phyloP scores from a whole-genome alignment of 257 asterid species.

The Rehmannia glutinosa region DNA sequence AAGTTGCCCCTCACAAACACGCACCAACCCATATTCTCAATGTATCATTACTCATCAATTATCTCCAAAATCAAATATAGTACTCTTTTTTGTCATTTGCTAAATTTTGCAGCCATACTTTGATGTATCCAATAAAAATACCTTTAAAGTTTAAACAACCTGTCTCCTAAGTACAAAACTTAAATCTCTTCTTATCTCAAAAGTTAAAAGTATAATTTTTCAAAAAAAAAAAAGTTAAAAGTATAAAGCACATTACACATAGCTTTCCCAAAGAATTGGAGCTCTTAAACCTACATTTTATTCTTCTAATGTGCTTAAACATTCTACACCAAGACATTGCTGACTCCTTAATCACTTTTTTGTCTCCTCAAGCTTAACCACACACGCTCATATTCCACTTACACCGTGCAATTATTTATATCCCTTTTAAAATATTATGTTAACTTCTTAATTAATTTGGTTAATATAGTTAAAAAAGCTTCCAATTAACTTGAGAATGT shows the following conservation, averaged over 20 bases:
- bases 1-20: no score
- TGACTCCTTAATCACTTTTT: constrained; percentile 21
- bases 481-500: background rate
- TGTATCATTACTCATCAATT: background rate
- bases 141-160: background rate
- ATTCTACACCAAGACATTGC: constrained; percentile 12
- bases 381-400: constrained; percentile 14
- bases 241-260: constrained; percentile 3
- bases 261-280: constrained; percentile 28
- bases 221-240: no score
- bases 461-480: background rate
- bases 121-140: background rate
- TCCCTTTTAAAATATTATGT: background rate
- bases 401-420: background rate
- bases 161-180: constrained; percentile 11
- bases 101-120: background rate
- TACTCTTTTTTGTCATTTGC: background rate
- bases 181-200: constrained; percentile 7
- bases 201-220: no score
- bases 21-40: no score
- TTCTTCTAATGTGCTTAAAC: constrained; percentile 6
- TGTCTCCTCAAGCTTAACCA: constrained; percentile 20
- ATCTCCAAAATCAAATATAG: background rate
- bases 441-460: background rate
- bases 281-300: constrained; percentile 12